Conservation (phyloP, 2,329 filamentous ascomycete species). For the Fusarium chuoi region DNA sequence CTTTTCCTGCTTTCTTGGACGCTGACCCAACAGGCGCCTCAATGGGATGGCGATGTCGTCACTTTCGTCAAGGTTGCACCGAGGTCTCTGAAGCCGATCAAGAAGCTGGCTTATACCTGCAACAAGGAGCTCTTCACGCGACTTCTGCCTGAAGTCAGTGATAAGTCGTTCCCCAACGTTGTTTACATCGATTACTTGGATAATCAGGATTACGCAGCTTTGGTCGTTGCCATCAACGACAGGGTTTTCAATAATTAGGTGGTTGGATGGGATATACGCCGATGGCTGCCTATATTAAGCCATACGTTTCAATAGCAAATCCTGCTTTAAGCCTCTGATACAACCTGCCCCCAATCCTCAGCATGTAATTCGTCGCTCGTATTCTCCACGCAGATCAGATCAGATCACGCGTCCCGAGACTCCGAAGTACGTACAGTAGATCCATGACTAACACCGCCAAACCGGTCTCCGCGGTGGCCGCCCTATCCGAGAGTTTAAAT, state of each 20-base stretch:
- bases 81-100: neutral
- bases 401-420: constrained; percentile 21
- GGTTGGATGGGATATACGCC: neutral
- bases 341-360: neutral
- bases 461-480: constrained; percentile 28
- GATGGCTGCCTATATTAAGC: neutral
- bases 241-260: constrained; percentile 14
- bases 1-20: constrained; percentile 15
- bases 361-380: neutral
- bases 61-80: neutral
- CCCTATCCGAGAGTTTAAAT: constrained; percentile 24
- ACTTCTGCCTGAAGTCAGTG: neutral
- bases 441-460: constrained; percentile 14
- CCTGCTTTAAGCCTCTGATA: neutral
- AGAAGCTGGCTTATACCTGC: neutral
- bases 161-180: constrained; percentile 7
- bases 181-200: constrained; percentile 20
- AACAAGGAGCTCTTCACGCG: constrained; percentile 12
- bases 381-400: constrained; percentile 4
- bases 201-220: constrained; percentile 3
- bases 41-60: neutral
- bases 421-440: constrained; percentile 12
- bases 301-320: neutral
- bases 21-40: neutral
- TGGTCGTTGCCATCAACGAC: constrained; percentile 13